Evolutionary conservation across 768 basidiomycete species (phyloP).

Genomic region (Scleroderma citrinum): DNA sequence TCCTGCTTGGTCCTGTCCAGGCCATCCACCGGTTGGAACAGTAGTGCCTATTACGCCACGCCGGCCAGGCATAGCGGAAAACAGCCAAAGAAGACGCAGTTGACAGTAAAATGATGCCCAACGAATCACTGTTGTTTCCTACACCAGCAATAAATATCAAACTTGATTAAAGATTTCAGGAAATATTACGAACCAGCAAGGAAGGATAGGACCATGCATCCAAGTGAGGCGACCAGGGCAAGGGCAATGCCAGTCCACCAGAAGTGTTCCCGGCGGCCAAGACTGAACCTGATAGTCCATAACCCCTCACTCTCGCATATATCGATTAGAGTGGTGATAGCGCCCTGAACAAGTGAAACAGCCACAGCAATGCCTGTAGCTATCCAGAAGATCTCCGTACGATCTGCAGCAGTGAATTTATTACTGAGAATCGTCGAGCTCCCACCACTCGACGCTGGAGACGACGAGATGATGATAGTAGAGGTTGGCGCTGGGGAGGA

Average conservation of each 20-base stretch:
- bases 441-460: background rate
- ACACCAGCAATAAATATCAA: background rate
- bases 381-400: background rate
- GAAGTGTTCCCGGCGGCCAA: background rate
- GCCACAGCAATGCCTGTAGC: background rate
- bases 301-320: background rate
- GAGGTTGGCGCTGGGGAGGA: no score
- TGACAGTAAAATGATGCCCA: background rate
- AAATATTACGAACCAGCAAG: background rate
- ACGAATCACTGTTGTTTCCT: background rate
- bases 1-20: background rate
- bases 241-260: slow-evolving; percentile 1
- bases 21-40: background rate
- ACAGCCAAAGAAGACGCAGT: background rate
- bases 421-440: background rate
- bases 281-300: background rate
- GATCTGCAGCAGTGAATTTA: background rate
- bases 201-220: background rate
- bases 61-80: background rate
- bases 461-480: background rate
- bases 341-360: background rate
- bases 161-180: no score
- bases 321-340: background rate
- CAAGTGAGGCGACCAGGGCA: background rate
- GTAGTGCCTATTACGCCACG: slow-evolving; percentile 2